Percentiles rank a stretch among this genome's conserved stretches.
phyloP scores from a whole-genome alignment of 202 grass and related monocot species.

The Eragrostis tef region DNA sequence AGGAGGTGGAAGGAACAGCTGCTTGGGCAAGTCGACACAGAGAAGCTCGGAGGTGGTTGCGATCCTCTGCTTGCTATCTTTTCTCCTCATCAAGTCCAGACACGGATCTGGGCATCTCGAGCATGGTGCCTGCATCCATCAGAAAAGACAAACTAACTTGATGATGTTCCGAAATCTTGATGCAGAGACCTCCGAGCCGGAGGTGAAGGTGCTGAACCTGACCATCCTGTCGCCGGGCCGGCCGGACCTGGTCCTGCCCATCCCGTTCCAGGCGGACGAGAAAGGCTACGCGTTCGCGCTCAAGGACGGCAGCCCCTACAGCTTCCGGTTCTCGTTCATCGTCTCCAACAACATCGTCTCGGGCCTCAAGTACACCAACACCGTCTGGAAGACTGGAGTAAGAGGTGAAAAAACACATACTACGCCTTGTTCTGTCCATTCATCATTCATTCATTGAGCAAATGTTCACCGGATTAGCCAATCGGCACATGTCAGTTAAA shows the following conservation, averaged over 20 bases:
- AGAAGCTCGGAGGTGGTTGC: slow-evolving; percentile 75
- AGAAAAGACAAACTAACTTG: too few relatives aligned
- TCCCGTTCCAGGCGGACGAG: slow-evolving; percentile 68
- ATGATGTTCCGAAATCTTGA: not conserved
- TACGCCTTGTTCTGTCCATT: not conserved
- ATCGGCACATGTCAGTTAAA: not conserved
- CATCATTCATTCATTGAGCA: not conserved
- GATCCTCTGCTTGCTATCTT: not conserved
- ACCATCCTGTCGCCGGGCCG: slow-evolving; percentile 67
- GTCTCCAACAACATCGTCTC: slow-evolving; percentile 92
- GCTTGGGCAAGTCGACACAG: slow-evolving; percentile 82
- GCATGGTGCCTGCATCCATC: not conserved
- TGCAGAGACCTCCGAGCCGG: slow-evolving; percentile 76
- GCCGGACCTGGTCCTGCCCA: slow-evolving; percentile 63
- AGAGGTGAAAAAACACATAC: slow-evolving; percentile 51
- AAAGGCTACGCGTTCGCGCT: slow-evolving; percentile 79
- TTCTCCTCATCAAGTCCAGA: not conserved
- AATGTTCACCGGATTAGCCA: not conserved
- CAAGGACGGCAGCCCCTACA: slow-evolving; percentile 83
- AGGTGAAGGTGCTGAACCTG: slow-evolving; percentile 79
- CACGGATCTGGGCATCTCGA: not conserved
- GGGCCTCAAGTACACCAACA: slow-evolving; percentile 86
- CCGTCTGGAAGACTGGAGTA: slow-evolving; percentile 84
- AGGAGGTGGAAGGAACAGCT: slow-evolving; percentile 98
- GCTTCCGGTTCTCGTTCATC: slow-evolving; percentile 77